Conservation (phyloP, 2,329 filamentous ascomycete species). For the Penicillium sclerotiorum region DNA sequence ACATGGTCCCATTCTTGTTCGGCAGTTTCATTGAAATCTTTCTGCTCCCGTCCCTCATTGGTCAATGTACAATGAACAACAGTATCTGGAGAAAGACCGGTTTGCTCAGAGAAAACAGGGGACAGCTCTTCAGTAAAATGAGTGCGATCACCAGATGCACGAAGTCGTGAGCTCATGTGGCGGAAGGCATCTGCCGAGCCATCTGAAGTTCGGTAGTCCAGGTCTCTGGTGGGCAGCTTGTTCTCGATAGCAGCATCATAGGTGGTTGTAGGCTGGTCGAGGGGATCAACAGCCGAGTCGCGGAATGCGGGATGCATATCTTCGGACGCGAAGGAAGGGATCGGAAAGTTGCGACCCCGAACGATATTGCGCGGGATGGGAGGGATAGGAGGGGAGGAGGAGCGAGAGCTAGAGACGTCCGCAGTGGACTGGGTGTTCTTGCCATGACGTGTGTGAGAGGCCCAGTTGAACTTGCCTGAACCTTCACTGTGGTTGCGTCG, state of each 20-base stretch:
- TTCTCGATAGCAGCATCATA: background rate
- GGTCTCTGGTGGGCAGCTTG: no score
- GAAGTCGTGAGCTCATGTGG: background rate
- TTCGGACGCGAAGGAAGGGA: background rate
- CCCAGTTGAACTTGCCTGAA: constrained; percentile 12
- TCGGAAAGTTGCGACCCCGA: background rate
- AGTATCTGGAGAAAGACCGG: background rate
- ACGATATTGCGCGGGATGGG: background rate
- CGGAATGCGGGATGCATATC: background rate
- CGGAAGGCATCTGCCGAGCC: background rate
- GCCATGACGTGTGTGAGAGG: constrained; percentile 6
- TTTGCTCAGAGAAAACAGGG: background rate
- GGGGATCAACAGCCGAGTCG: no score
- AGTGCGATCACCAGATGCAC: background rate
- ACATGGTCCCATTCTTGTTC: constrained; percentile 1
- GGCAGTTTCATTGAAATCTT: background rate
- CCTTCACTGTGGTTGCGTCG: constrained; percentile 11
- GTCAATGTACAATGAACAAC: background rate
- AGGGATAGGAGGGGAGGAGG: constrained; percentile 10
- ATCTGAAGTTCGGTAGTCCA: no score
- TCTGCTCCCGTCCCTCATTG: background rate
- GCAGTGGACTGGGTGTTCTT: constrained; percentile 4
- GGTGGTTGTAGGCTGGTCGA: background rate
- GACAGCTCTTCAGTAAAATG: background rate
- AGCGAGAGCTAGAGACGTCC: background rate